Conservation (phyloP, 2,329 filamentous ascomycete species). For the Magnaporthiopsis rhizophila region DNA sequence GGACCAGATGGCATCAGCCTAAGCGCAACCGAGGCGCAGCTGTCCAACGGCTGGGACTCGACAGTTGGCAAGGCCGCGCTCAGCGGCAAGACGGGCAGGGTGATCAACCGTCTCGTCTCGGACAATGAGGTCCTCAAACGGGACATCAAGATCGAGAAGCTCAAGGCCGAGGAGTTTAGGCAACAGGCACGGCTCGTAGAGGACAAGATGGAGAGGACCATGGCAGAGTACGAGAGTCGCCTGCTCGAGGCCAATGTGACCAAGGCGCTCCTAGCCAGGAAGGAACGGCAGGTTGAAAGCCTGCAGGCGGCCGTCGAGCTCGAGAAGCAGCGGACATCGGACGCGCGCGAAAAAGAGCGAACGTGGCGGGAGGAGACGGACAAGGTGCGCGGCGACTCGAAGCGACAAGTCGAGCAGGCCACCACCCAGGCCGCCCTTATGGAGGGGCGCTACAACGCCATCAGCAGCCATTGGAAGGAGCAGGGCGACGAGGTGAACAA, state of each 20-base stretch:
- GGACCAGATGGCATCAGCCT: conserved; percentile 22
- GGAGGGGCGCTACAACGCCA: conserved; percentile 62
- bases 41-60: conserved; percentile 43
- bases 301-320: conserved; percentile 55
- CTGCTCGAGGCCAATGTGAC: conserved; percentile 64
- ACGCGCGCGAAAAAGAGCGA: conserved; percentile 52
- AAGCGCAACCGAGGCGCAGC: conserved; percentile 18
- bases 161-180: conserved; percentile 62
- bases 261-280: conserved; percentile 60
- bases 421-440: conserved; percentile 57
- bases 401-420: conserved; percentile 57
- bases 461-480: conserved; percentile 58
- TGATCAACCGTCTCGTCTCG: conserved; percentile 73
- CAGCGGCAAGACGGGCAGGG: conserved; percentile 62
- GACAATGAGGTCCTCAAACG: conserved; percentile 73
- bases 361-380: conserved; percentile 58
- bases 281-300: conserved; percentile 67
- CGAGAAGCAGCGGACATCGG: conserved; percentile 53
- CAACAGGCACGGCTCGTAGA: conserved; percentile 59
- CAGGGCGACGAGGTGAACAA: conserved; percentile 54
- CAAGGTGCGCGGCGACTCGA: conserved; percentile 49
- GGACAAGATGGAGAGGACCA: conserved; percentile 62
- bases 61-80: conserved; percentile 62
- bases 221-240: conserved; percentile 61
- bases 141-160: conserved; percentile 58